Evolutionary conservation across 1,139 yeast species (phyloP).

Genomic region (Magnusiomyces paraingens): DNA sequence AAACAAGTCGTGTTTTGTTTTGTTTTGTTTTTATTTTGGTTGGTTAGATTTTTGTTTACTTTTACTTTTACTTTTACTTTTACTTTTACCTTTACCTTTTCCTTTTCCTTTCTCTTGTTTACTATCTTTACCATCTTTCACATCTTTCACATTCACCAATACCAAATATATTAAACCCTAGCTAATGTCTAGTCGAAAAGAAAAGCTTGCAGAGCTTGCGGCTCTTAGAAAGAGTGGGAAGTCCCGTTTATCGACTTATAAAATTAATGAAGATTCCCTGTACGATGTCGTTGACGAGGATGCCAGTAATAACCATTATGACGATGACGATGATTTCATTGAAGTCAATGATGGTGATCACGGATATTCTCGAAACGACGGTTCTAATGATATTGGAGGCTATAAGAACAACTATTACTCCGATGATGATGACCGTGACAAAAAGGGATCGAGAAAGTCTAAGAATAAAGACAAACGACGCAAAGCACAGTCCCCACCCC

Average conservation of each 20-base stretch:
- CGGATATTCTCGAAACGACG: conserved; percentile 14
- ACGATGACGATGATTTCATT: conserved; percentile 22
- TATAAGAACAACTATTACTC: conserved; percentile 15
- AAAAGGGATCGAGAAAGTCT: conserved; percentile 3
- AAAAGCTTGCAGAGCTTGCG: conserved; percentile 13
- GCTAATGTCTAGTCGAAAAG: conserved; percentile 8
- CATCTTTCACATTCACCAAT: background rate
- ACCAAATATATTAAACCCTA: background rate
- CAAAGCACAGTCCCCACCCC: conserved; percentile 8
- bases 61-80: background rate
- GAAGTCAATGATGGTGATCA: conserved; percentile 20
- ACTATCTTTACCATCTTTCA: background rate
- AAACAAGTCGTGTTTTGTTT: background rate
- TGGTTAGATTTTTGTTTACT: background rate
- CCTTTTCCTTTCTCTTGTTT: background rate
- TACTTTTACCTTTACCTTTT: background rate
- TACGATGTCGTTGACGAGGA: conserved; percentile 16
- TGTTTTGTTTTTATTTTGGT: background rate
- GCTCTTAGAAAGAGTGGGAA: conserved; percentile 9
- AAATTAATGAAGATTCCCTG: conserved; percentile 11
- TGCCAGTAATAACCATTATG: conserved; percentile 12
- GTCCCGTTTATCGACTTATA: conserved; percentile 3
- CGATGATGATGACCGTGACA: conserved; percentile 33
- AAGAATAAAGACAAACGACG: conserved; percentile 14
- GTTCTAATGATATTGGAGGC: conserved; percentile 17